Percentiles rank a stretch among this genome's conserved stretches.
Conservation (phyloP, 495 filamentous ascomycete genomes). For the Geoglossum glabrum region DNA sequence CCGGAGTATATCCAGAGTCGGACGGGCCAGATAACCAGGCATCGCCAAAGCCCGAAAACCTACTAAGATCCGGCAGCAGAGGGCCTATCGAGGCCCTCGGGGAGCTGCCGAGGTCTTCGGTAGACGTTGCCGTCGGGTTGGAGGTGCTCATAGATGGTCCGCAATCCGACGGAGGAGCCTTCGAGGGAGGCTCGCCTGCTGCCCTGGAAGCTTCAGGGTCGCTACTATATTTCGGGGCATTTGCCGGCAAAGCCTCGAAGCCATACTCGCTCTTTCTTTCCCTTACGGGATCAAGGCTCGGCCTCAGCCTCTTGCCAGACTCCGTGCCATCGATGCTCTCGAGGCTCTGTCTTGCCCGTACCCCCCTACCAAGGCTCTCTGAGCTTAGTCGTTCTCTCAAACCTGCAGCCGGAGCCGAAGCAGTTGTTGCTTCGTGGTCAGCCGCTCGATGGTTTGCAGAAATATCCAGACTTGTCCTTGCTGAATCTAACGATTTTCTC, state of each 20-base stretch:
- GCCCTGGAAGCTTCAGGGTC: background rate
- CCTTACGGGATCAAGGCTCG: conserved; percentile 30
- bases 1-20: background rate
- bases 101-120: background rate
- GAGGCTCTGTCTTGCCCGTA: conserved; percentile 6
- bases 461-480: conserved; percentile 17
- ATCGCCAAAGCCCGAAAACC: conserved; percentile 43
- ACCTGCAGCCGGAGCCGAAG: conserved; percentile 2
- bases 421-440: conserved; percentile 3
- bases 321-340: conserved; percentile 13
- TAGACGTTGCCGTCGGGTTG: background rate
- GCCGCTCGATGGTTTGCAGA: conserved; percentile 3
- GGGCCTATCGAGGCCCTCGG: conserved; percentile 17
- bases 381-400: conserved; percentile 7
- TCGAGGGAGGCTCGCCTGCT: background rate
- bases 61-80: conserved; percentile 41
- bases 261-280: conserved; percentile 40
- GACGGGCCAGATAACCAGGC: conserved; percentile 15
- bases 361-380: conserved; percentile 10
- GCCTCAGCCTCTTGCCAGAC: conserved; percentile 14
- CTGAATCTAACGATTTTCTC: conserved; percentile 31
- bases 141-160: background rate
- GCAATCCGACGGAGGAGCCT: background rate
- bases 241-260: conserved; percentile 17
- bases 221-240: background rate